Evolutionary conservation across 2,329 filamentous ascomycete species (phyloP), one percentile per base, ranked within the genome.

Genomic region (Fusarium equiseti): DNA sequence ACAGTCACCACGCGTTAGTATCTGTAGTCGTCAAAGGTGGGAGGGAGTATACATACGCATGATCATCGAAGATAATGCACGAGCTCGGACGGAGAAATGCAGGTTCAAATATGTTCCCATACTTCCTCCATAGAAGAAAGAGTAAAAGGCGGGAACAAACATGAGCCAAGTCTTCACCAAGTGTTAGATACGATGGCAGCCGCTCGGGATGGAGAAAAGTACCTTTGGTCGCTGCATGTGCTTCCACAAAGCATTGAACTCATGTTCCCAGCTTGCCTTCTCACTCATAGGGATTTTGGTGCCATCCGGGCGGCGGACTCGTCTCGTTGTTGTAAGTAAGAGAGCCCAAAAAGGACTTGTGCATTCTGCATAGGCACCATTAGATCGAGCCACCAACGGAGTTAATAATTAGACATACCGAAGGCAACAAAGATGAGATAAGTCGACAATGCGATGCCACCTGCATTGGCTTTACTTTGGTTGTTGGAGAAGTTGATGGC

Each of bases 401-500:
- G 24, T 9, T 8, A 4, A 3, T 8, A 3, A 2, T 3, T 2
- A 4, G 16, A 13, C 57, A 18, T 18, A 59, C 57, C 50, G 2
- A 59, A 59, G 0, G 29, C 50, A 20, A 59, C 43, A 1, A 59
- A 59, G 5, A 56, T 44, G 0, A 59, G 57, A 6, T 59, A 59
- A 16, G 57, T 59, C 2, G 57, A 59, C 42, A 42, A 56, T 1
- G 50, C 40, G 5, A 59, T 32, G 1, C 50, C 57, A 0, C 57
- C 57, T 0, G 29, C 50, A 15, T 59, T 56, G 7, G 57, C 53
- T 20, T 56, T 42, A 2, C n/a, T 29, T 20, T 59, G 40, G 6
- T 46, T 59, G 3, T 59, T 59, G 9, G 50, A 59, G 12, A 59
- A 31, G 24, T 57, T 59, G 9, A 59, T 59, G 2, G 57, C 50